Base-by-base conservation (phyloP, 1,284 basidiomycete species). In the Xerocomus nothofagi region DNA sequence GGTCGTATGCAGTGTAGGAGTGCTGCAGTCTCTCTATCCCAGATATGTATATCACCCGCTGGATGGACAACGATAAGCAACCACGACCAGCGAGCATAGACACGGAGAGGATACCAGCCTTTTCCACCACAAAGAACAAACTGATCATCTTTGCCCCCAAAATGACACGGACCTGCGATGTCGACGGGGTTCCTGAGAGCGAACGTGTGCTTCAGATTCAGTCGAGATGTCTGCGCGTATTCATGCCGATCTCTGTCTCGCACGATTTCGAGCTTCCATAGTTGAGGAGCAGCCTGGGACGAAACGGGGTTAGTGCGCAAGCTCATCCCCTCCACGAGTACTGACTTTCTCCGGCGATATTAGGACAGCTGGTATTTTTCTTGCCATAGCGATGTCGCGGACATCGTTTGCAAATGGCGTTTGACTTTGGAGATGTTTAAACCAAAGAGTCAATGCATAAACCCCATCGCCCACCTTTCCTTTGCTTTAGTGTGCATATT, bases 41-140 rank as follows among this genome's bases (percentile, higher is more conserved):
- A 91, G n/a, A 91, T 86, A 59, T 88, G 84, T 26, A 91, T 82
- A 59, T 89, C 86, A 2, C 88, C 88, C 54, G 77, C 88, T 89
- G 49, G n/a, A 51, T 34, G 12, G 32, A 38, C 17, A 30, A 26
- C 15, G 3, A 51, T 54, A 15, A 65, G 51, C 20, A 26, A 42
- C 18, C 18, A 20, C 1, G 34, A 32, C 51, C 15, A 55, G 32
- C 15, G 26, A 32, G 6, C 23, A 34, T 39, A 15, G 7, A 23
- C 31, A 38, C 11, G 52, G 63, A 50, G 24, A n/a, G 14, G 18
- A 43, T 31, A 54, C 55, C 21, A 43, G 82, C 88, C 75, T 79
- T 91, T 89, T 11, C 83, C 82, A 39, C 84, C 84, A 59, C 87
- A 89, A 11, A 91, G 70, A 12, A 91, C 81, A 44, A 90, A 73